Base-by-base conservation (phyloP, 1,284 basidiomycete genomes). In the Trichosporon coremiiforme region DNA sequence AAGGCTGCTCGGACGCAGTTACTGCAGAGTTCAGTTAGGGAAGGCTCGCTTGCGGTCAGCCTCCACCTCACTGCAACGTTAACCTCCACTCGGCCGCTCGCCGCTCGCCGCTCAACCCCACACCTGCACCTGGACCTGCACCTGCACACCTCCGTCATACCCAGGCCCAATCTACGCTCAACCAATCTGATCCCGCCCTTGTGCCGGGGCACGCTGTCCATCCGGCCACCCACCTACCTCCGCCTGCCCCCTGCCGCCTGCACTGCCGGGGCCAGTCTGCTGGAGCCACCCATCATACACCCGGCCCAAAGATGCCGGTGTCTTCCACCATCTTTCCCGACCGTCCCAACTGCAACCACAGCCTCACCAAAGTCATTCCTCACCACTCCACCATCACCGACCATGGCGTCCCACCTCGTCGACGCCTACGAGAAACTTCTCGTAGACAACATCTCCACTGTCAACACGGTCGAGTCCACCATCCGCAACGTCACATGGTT, bases 401-500 rank as follows among this genome's bases (percentile, higher is more conserved):
- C 53, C 41, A 17, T 45, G n/a, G 36, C 38, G 4, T 45, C 55
- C 13, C 17, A 73, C 2, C 74, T 80, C 38, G 70, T 79, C 0
- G 66, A 73, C 12, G 88, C 86, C 75, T 95, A 95, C 84, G 92
- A 95, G 81, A 85, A 87, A 45, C 92, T 94, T 77, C 86, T 95
- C 69, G 85, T 95, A 75, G 88, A 90, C 71, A 94, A 95, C 84
- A 89, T 91, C 36, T 89, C 90, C 9, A 90, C 92, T 13, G 92
- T 98, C 70, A 91, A 91, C 20, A 90, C 91, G 12, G 86, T 97
- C 74, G 95, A 98, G 84, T 93, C 91, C 41, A 90, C 91, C 12
- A 85, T 98, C 73, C 87, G 94, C 70, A 95, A 93, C 71, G 85
- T 97, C 75, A 95, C 94, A 47, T 98, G 94, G 92, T 90, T 98